Conservation (phyloP, 2,329 filamentous ascomycete species). For the Mycosphaerelloides madeirae region DNA sequence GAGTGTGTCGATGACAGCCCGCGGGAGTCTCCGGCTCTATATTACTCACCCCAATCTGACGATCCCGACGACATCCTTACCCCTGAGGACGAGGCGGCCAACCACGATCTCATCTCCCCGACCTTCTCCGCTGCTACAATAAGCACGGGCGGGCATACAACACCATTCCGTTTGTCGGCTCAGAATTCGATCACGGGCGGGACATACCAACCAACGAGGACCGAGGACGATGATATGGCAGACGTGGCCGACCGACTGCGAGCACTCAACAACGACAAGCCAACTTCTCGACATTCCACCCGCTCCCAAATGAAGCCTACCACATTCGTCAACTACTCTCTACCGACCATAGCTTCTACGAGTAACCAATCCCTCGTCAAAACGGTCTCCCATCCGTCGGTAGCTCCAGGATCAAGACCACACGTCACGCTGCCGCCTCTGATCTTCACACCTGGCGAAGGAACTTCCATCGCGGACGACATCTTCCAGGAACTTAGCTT, state of each 20-base stretch:
- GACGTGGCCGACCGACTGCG: slow-evolving; percentile 6
- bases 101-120: slow-evolving; percentile 27
- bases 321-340: slow-evolving; percentile 17
- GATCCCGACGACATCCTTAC: slow-evolving; percentile 7
- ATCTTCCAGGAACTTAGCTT: slow-evolving; percentile 32
- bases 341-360: slow-evolving; percentile 14
- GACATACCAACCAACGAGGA: background rate
- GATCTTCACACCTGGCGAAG: slow-evolving; percentile 8
- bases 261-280: slow-evolving; percentile 6
- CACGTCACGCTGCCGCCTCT: slow-evolving; percentile 3
- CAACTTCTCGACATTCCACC: background rate
- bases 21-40: slow-evolving; percentile 5
- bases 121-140: slow-evolving; percentile 32
- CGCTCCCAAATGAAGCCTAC: slow-evolving; percentile 3
- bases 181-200: slow-evolving; percentile 8
- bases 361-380: slow-evolving; percentile 18
- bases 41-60: slow-evolving; percentile 2
- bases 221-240: slow-evolving; percentile 2
- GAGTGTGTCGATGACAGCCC: slow-evolving; percentile 12
- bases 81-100: slow-evolving; percentile 7
- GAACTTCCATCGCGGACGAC: slow-evolving; percentile 21
- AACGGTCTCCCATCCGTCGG: slow-evolving; percentile 4
- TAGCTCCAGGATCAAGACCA: background rate
- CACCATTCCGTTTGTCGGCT: slow-evolving; percentile 23
- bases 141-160: slow-evolving; percentile 26